These are phyloP conservation scores for Myriosclerotinia scirpicola DNA, from an alignment of 2,329 filamentous ascomycete genomes.

Conservation along the genomic window DNA sequence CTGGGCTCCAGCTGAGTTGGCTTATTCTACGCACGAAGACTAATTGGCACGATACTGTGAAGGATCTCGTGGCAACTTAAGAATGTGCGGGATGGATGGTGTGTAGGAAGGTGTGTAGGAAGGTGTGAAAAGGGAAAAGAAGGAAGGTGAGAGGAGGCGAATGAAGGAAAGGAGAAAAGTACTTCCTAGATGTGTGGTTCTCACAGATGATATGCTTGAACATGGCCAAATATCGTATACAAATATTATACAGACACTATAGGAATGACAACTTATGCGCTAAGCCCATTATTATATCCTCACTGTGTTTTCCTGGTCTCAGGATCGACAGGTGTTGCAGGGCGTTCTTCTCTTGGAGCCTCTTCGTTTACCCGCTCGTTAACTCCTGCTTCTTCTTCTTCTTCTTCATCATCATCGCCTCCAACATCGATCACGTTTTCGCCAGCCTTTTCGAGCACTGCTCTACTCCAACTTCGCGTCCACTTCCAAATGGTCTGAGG, in stretches of 20 bases:
- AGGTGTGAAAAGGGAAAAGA: too few relatives aligned
- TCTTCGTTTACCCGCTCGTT: background rate
- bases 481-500: constrained; percentile 74
- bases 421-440: constrained; percentile 83
- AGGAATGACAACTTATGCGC: background rate
- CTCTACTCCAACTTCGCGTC: constrained; percentile 71
- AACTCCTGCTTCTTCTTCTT: constrained; percentile 24
- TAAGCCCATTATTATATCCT: background rate
- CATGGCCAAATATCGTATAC: background rate
- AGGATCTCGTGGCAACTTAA: constrained; percentile 88
- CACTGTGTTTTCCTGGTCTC: constrained; percentile 31
- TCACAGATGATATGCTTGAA: background rate
- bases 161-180: background rate
- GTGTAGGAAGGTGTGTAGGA: too few relatives aligned
- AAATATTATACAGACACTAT: background rate
- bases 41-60: constrained; percentile 87
- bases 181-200: background rate
- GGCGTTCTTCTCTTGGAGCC: background rate
- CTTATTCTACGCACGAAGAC: constrained; percentile 86
- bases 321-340: constrained; percentile 10
- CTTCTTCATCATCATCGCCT: constrained; percentile 55
- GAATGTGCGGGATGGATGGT: constrained; percentile 69
- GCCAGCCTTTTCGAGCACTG: constrained; percentile 72
- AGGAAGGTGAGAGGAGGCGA: background rate
- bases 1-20: constrained; percentile 41